Conservation (phyloP, 805 yeast species). For the Cyberlindnera meyerae region DNA sequence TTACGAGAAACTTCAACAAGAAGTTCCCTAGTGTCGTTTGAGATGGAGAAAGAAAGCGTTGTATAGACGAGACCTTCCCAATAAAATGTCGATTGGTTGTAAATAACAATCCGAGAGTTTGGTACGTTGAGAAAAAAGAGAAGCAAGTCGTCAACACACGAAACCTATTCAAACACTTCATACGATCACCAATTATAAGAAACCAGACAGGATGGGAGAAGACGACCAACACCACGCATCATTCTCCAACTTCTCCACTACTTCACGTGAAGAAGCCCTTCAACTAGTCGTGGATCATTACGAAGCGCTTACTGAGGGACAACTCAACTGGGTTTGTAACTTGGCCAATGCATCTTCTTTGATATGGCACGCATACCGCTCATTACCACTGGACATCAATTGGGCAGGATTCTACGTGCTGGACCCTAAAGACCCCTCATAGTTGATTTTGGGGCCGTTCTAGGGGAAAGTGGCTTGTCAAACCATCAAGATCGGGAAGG, state of each 20-base stretch:
- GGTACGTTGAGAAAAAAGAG: too few species aligned
- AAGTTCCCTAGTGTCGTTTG: conserved; percentile 58
- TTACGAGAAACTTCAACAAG: conserved; percentile 52
- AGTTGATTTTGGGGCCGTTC: conserved; percentile 82
- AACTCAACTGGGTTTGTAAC: conserved; percentile 84
- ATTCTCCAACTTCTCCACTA: conserved; percentile 45
- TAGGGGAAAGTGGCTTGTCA: conserved; percentile 98
- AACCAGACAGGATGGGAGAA: conserved; percentile 10
- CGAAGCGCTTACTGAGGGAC: conserved; percentile 56
- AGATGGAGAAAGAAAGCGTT: too few species aligned
- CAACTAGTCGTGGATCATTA: conserved; percentile 56
- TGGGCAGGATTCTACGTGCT: conserved; percentile 91
- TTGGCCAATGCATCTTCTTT: conserved; percentile 81
- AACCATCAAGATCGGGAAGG: conserved; percentile 66
- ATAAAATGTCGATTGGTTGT: too few species aligned
- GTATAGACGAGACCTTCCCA: too few species aligned
- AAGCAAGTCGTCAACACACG: too few species aligned
- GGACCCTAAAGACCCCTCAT: conserved; percentile 28
- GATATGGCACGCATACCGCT: conserved; percentile 81
- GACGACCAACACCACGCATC: conserved; percentile 64
- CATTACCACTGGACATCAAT: conserved; percentile 55
- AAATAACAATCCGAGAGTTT: too few species aligned
- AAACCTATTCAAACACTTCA: too few species aligned
- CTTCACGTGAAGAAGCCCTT: conserved; percentile 48
- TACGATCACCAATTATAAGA: too few species aligned